Evolutionary conservation across 1,284 basidiomycete species (phyloP).

Genomic region (Microbotryum violaceum): DNA sequence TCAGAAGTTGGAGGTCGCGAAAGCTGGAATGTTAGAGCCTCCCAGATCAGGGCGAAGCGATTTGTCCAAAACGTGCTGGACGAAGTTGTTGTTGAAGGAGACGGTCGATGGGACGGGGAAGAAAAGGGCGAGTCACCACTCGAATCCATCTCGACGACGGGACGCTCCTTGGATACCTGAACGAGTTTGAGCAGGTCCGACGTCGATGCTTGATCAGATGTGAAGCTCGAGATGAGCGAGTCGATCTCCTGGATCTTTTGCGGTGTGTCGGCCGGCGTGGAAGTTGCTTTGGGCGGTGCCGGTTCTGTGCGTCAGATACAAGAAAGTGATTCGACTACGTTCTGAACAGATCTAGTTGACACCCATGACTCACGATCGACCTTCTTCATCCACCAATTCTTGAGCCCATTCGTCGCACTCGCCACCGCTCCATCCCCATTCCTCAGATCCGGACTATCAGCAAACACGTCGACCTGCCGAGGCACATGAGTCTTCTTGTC

Average conservation of each 20-base stretch:
- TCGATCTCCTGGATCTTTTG: constrained; percentile 7
- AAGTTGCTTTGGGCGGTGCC: neutral
- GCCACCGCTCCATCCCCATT: constrained; percentile 3
- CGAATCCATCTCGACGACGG: constrained; percentile 6
- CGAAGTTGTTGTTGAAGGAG: too few relatives aligned
- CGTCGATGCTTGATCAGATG: constrained; percentile 1
- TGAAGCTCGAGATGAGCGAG: constrained; percentile 1
- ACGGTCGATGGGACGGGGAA: too few relatives aligned
- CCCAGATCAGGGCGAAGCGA: too few relatives aligned
- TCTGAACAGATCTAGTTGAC: neutral
- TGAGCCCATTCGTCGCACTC: neutral
- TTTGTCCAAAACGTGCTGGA: too few relatives aligned
- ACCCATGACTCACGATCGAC: constrained; percentile 9
- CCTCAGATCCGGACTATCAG: constrained; percentile 25
- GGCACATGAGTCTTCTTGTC: neutral
- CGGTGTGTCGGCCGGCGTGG: constrained; percentile 2
- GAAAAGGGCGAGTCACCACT: too few relatives aligned
- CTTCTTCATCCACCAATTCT: constrained; percentile 21
- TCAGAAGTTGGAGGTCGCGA: too few relatives aligned
- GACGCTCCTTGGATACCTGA: constrained; percentile 15
- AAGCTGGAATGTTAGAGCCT: too few relatives aligned
- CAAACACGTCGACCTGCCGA: constrained; percentile 12
- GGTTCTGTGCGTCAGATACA: neutral
- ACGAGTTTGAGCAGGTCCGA: constrained; percentile 1
- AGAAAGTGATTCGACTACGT: too few relatives aligned